These are phyloP conservation scores for Alternaria panax DNA, from an alignment of 2,329 filamentous ascomycete species.

Conservation along the genomic window DNA sequence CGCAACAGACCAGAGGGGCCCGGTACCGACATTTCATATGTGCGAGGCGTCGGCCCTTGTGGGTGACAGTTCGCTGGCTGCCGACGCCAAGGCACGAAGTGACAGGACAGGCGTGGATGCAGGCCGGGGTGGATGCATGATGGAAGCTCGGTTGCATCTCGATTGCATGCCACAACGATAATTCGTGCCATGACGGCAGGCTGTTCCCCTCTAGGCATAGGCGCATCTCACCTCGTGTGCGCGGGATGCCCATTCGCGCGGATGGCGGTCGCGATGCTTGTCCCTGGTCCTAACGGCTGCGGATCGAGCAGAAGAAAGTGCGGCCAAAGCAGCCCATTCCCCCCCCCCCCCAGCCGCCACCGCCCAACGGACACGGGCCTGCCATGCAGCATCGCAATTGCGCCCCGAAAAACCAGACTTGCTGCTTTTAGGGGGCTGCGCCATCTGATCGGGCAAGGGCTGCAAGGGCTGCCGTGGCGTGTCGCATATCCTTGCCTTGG, in stretches of 20 bases:
- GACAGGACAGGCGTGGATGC: conserved; percentile 25
- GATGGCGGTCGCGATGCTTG: conserved; percentile 28
- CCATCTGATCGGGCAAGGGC: conserved; percentile 31
- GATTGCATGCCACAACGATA: conserved; percentile 31
- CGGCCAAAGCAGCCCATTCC: conserved; percentile 1
- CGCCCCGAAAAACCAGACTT: background rate
- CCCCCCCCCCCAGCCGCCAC: conserved; percentile 6
- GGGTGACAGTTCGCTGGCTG: conserved; percentile 15
- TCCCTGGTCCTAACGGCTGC: conserved; percentile 33
- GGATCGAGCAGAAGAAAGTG: conserved; percentile 25
- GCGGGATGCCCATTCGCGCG: conserved; percentile 32
- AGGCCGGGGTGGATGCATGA: conserved; percentile 24
- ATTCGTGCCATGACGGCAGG: conserved; percentile 29
- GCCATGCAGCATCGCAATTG: conserved; percentile 8
- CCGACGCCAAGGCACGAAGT: conserved; percentile 22
- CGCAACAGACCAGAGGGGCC: background rate
- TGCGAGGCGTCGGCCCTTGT: conserved; percentile 6
- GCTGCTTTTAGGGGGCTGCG: conserved; percentile 19
- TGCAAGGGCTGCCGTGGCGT: conserved; percentile 29
- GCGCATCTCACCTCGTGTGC: conserved; percentile 30
- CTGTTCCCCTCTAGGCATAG: conserved; percentile 24
- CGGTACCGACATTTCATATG: background rate
- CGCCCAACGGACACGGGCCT: conserved; percentile 20
- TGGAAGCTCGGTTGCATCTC: conserved; percentile 36
- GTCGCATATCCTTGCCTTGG: conserved; percentile 31